phyloP scores from a whole-genome alignment of 148 eudicot species.

The Limonium bicolor region DNA sequence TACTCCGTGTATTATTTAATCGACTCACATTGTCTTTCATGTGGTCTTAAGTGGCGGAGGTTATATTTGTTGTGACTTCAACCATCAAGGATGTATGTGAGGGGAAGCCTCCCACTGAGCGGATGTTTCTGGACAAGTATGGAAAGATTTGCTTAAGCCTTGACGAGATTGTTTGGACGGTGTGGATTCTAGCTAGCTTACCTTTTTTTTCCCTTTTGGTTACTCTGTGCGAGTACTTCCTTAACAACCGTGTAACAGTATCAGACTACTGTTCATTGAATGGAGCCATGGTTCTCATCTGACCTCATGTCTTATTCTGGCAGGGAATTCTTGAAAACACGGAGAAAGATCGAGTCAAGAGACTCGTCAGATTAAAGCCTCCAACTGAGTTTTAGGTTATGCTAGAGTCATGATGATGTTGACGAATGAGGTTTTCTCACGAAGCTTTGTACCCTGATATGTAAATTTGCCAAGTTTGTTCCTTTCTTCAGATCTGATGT shows the following conservation, averaged over 20 bases:
- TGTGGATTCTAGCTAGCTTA: slow-evolving; percentile 17
- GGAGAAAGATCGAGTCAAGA: slow-evolving; percentile 86
- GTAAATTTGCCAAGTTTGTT: background rate
- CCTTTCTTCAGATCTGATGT: too few species aligned
- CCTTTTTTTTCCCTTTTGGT: too few species aligned
- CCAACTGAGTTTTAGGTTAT: slow-evolving; percentile 64
- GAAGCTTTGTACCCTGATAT: background rate
- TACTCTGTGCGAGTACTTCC: too few species aligned
- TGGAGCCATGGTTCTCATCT: background rate
- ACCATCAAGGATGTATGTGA: slow-evolving; percentile 94
- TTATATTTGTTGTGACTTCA: slow-evolving; percentile 51
- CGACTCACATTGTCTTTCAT: background rate
- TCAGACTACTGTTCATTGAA: background rate
- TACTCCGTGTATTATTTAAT: too few species aligned
- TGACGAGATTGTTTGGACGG: slow-evolving; percentile 97
- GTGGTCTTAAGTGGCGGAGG: slow-evolving; percentile 57
- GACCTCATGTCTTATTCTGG: background rate
- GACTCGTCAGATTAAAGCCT: slow-evolving; percentile 83
- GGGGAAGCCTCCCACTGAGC: slow-evolving; percentile 86
- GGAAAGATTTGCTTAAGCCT: slow-evolving; percentile 91
- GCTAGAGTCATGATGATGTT: background rate
- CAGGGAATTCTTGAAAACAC: slow-evolving; percentile 94
- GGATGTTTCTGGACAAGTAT: slow-evolving; percentile 90
- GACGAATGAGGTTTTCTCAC: too few species aligned
- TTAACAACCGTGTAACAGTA: background rate